Evolutionary conservation across 108 stramenopile genomes (phyloP), one percentile per base, ranked within the genome.

Genomic region (Fragilaria radians): DNA sequence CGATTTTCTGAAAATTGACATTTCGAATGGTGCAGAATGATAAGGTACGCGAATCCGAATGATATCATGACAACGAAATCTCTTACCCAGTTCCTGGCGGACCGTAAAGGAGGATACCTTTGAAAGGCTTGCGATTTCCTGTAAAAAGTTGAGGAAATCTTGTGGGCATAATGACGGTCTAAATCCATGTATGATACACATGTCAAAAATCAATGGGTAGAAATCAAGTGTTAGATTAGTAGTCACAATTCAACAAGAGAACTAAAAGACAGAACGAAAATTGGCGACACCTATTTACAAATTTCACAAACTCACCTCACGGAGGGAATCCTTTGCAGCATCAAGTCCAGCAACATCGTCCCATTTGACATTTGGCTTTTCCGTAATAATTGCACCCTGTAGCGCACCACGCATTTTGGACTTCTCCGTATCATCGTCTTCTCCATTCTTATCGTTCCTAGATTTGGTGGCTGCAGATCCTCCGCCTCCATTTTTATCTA

Each of bases 301-400:
- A n/a, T n/a, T n/a, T n/a, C n/a, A n/a, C n/a, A n/a, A 9, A 63
- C 80, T 27, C 51, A 81, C 80, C 77, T 99, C 97, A 70, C 98
- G 96, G 45, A 99, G 65, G 48, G 88, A 84, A 46, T 93, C 93
- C 77, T 99, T 99, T 21, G 99, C 99, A 54, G 77, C 70, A 5
- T 77, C 90, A 31, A 99, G 64, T n/a, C 99, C 99, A 46, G 96
- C 97, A 33, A 99, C 99, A 70, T 99, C 99, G 5, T 83, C 86
- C 98, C 98, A 99, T 56, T 76, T 83, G 24, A 99, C 89, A 65
- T 98, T 95, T 24, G 99, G 99, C 65, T 98, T 98, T 66, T 98
- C 96, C 27, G 89, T 72, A 3, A 96, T 86, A 57, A 94, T 77
- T 36, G 91, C 89, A 29, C 82, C 80, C 17, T 71, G 63, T 48